Evolutionary conservation across 176 grass and related monocot species (phyloP), one percentile per base, ranked within the genome.

Genomic region (Coix lacrymajobi): DNA sequence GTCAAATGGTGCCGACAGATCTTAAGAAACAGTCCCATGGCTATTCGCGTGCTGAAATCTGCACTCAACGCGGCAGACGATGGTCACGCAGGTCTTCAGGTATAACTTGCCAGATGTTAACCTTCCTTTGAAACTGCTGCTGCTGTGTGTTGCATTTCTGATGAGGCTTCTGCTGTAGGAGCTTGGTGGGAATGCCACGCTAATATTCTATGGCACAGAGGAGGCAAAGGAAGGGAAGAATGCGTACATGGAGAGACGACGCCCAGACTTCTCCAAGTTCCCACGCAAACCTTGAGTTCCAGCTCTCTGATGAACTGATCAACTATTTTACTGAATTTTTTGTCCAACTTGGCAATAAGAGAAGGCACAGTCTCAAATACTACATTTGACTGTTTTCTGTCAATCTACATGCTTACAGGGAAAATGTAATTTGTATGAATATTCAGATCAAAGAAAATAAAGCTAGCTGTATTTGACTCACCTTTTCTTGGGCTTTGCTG

Each of bases 171-270:
- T 73, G 63, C 11, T 74, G 11, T 75, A 98, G 96, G 96, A 98
- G 72, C 71, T 98, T 12, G 96, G 85, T 33, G 96, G 96, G 8
- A 98, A 95, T 62, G 90, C 87, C 31, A 98, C 92, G 6, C 89
- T 98, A 24, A 87, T 98, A 54, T 98, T 98, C 81, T 95, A 93
- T 41, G 92, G 96, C 26, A 89, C 91, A 0, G 87, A 95, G 29
- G 96, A 95, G 88, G 96, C 92, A 62, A 92, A 84, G 75, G 96
- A 98, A 92, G 96, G 91, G 29, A 95, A 93, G 64, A 90, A 66
- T 24, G 92, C 96, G 7, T 98, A 95, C 49, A 80, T 95, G 82
- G 87, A 98, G 66, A 87, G 80, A 6, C 85, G 92, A 24, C 87
- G 87, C 6, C 92, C 91, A 39, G 90, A 98, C 71, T 98, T 98